Percentiles rank a stretch among this genome's conserved stretches.
Evolutionary conservation across 2,329 filamentous ascomycete genomes (phyloP).

Genomic region (Daldinia eschscholtzii): DNA sequence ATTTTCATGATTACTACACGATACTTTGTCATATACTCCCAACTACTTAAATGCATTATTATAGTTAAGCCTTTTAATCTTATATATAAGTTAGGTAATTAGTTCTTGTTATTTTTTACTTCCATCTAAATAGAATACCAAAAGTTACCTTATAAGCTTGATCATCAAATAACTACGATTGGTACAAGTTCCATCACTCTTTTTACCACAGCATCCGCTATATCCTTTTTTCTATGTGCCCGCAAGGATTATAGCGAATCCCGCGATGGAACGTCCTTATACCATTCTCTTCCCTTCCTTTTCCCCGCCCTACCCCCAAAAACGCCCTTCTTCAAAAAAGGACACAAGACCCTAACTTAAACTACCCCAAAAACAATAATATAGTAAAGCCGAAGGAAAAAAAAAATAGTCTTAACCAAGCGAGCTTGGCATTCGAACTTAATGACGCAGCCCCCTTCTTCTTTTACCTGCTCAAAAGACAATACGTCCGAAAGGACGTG

Average conservation of each 20-base stretch:
- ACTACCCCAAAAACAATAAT: neutral
- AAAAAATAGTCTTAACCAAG: conserved; percentile 1
- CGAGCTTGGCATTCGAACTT: conserved; percentile 3
- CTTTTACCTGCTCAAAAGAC: neutral
- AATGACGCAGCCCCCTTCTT: neutral
- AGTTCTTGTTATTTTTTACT: neutral
- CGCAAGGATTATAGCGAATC: neutral
- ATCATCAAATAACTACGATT: neutral
- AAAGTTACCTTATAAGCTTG: neutral
- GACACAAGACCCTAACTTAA: no score
- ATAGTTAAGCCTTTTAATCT: no score
- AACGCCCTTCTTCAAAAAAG: neutral
- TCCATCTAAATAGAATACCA: neutral
- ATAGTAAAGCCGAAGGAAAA: conserved; percentile 3
- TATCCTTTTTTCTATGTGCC: neutral
- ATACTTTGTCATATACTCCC: no score
- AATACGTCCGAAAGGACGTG: neutral
- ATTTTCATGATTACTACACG: neutral
- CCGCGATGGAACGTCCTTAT: conserved; percentile 11
- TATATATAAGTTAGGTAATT: no score
- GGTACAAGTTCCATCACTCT: neutral
- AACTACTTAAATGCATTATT: no score
- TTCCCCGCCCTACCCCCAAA: neutral
- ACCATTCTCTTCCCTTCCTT: conserved; percentile 3
- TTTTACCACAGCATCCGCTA: neutral